Conservation (phyloP, 345 rosid genomes). For the Raphanus raphanistrum region DNA sequence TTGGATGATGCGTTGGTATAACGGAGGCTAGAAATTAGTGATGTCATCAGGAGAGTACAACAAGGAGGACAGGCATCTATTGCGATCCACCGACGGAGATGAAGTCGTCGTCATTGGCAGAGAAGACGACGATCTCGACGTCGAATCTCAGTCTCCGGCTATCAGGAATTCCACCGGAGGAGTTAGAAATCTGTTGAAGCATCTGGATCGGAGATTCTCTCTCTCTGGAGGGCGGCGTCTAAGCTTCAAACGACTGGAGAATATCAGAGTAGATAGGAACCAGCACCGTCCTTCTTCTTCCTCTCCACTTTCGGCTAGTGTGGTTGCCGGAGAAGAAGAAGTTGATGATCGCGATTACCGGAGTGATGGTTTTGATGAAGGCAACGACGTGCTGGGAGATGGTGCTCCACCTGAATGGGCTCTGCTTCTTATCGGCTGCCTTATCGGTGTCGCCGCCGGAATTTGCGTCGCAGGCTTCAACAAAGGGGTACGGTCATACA, state of each 20-base stretch:
- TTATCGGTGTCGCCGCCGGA: constrained; percentile 90
- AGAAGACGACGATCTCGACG: constrained; percentile 27
- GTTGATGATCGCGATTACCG: constrained; percentile 25
- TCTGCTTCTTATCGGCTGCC: constrained; percentile 82
- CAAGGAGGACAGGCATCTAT: constrained; percentile 38
- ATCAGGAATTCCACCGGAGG: constrained; percentile 27
- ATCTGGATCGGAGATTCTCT: constrained; percentile 62
- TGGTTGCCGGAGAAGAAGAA: constrained; percentile 9
- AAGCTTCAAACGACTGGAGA: constrained; percentile 50
- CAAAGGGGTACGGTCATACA: constrained; percentile 57
- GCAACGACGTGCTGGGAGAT: constrained; percentile 53
- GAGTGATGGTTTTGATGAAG: constrained; percentile 40
- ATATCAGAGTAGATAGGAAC: constrained; percentile 39
- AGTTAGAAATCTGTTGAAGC: constrained; percentile 60
- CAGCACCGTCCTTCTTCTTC: constrained; percentile 24
- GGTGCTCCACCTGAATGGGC: constrained; percentile 99
- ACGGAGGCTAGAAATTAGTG: not conserved
- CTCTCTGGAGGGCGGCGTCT: constrained; percentile 56
- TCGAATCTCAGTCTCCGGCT: constrained; percentile 46
- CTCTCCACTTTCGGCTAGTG: constrained; percentile 28
- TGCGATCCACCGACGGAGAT: constrained; percentile 40
- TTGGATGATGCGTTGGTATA: constrained; percentile 16
- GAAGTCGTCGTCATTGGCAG: not conserved
- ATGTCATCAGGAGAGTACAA: constrained; percentile 42
- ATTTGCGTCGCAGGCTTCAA: constrained; percentile 91